Conservation (phyloP, 306 rosid species). For the Mucuna pruriens region DNA sequence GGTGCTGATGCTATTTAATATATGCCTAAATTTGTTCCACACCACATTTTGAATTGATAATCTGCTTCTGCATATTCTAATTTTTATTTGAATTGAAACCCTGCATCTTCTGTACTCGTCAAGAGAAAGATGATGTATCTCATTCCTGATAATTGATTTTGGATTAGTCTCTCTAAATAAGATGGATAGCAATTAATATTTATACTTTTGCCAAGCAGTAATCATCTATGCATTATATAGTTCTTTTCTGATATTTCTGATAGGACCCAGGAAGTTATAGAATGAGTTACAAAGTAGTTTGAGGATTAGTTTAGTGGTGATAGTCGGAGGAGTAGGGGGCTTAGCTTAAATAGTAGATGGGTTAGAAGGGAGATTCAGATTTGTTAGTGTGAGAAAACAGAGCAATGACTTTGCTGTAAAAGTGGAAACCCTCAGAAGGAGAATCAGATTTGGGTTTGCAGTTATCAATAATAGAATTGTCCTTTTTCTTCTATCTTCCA, state of each 20-base stretch:
- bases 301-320: not conserved
- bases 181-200: not conserved
- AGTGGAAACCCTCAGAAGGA: not conserved
- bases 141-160: not conserved
- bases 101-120: not conserved
- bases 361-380: not conserved
- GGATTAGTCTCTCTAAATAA: not conserved
- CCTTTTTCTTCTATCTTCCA: no score
- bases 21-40: not conserved
- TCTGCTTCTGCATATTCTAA: not conserved
- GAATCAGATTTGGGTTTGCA: no score
- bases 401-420: not conserved
- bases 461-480: no score
- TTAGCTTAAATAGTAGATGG: not conserved
- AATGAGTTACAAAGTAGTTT: not conserved
- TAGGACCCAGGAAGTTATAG: not conserved
- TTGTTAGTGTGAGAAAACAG: not conserved
- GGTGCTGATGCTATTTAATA: not conserved
- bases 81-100: slow-evolving; percentile 5
- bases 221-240: not conserved
- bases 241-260: not conserved
- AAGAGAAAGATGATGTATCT: not conserved
- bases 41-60: slow-evolving; percentile 6
- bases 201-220: not conserved
- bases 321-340: not conserved